Evolutionary conservation across 2,329 filamentous ascomycete species (phyloP), one percentile per base, ranked within the genome.

Genomic region (Cladosporium sp.): DNA sequence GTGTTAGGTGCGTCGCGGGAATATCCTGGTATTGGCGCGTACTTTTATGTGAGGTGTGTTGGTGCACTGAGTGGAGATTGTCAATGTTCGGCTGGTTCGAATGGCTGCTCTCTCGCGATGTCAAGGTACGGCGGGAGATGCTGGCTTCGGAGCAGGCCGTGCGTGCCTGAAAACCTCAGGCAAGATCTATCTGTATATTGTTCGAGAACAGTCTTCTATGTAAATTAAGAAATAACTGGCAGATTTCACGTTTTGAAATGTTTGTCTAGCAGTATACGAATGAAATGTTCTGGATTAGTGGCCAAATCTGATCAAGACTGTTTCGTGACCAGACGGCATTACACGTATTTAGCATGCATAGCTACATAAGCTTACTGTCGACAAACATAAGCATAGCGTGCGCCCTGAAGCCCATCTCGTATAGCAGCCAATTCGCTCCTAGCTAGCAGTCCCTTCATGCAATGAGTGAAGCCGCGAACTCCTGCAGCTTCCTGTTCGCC

Each of bases 401-500:
- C 1, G 18, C 21, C n/a, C 6, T 10, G 1, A 8, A 21, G 39
- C 39, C 1, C 6, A 18, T 43, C 39, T 43, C 6, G 21, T 43
- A 18, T 10, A 10, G 18, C 18, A 2, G 21, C 39, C 18, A 5
- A n/a, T 39, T 8, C n/a, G 36, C 46, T 49, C 21, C 10, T 28
- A 1, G 7, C 18, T 26, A 18, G 26, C 25, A 18, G 4, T 30
- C 13, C 1, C 0, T n/a, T 54, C 28, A 54, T 11, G 51, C 1
- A 16, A 61, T 54, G 5, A 63, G 30, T 36, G 49, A 54, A 56
- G 60, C 60, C 56, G 56, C 30, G 26, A 73, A 63, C 57, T 68
- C 69, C 51, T 68, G 39, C 23, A 73, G 36, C 65, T 68, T 72
- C 53, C 49, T 56, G 32, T 71, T 68, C n/a, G 70, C 66, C 56